Base-by-base conservation (phyloP, 495 filamentous ascomycete genomes). In the Lepraria neglecta region DNA sequence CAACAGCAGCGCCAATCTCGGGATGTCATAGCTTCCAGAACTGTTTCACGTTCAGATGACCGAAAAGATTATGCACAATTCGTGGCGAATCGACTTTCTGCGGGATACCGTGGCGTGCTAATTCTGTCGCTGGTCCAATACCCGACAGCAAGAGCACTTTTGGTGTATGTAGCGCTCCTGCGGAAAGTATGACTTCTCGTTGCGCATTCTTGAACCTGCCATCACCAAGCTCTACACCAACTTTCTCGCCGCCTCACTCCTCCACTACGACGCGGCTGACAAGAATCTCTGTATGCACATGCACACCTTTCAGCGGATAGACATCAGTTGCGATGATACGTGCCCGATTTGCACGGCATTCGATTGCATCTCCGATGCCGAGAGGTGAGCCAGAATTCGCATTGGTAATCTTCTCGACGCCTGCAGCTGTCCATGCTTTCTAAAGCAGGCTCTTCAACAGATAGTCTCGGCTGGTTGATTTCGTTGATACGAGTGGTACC, bases 71-170 rank as follows among this genome's bases (percentile, higher is more conserved):
- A 6, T 69, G 67, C 0, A 80, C 79, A 17, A 82, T 73, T 48
- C 66, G 67, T 2, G 71, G 65, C 51, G 74, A 74, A 15, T 76
- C 63, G 35, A 78, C 69, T 21, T 67, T 64, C 19, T 75, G 62
- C 12, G 73, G 62, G 61, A 80, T 81, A 28, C 73, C 70, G 24
- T 71, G 69, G 0, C 62, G 63, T 0, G 62, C 54, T 2, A 82
- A 71, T 3, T 76, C 48, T 6, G 50, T 48, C 9, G 48, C 21
- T 12, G 71, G 66, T 0, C 83, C 82, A 19, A 86, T 74, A 1
- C 84, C 82, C 2, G 81, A 85, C 0, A 85, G 67, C 64, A 85
- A 79, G 0, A 86, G 75, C 6, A 85, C 58, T 66, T 84, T 77
- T 0, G 81, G 79, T 0, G 79, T 76, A 46, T 80, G 71, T 46